Conservation (phyloP, 1,139 yeast species). For the Lodderomyces jiufengensis region DNA sequence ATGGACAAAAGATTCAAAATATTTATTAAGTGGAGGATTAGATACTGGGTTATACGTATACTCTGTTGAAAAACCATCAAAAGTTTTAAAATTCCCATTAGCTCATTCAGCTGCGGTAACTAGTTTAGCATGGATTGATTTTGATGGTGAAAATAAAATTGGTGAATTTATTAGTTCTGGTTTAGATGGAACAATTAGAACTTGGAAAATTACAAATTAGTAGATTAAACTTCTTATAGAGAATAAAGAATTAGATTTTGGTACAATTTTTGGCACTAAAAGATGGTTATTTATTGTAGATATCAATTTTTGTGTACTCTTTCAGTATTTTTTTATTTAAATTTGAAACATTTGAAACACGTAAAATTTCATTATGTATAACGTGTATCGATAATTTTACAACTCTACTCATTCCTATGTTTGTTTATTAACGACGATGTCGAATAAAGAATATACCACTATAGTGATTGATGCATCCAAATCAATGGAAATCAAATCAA, state of each 20-base stretch:
- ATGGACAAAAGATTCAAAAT: slow-evolving; percentile 76
- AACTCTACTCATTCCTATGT: no score
- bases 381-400: no score
- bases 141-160: slow-evolving; percentile 25
- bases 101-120: slow-evolving; percentile 90
- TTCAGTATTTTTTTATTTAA: no score
- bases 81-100: slow-evolving; percentile 66
- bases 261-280: no score
- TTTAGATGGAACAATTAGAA: slow-evolving; percentile 74
- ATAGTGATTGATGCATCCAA: slow-evolving; percentile 30
- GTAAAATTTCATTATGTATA: no score
- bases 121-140: slow-evolving; percentile 62
- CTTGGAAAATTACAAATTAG: slow-evolving; percentile 51
- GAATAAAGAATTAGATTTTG: no score
- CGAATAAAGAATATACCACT: slow-evolving; percentile 43
- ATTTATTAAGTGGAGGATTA: slow-evolving; percentile 72
- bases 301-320: no score
- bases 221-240: no score
- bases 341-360: no score
- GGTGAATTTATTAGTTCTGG: slow-evolving; percentile 66
- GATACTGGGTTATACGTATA: slow-evolving; percentile 81
- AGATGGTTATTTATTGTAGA: no score
- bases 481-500: slow-evolving; percentile 7
- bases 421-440: slow-evolving; percentile 1
- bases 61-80: slow-evolving; percentile 74